These are phyloP conservation scores for Hibiscus mutabilis DNA, from an alignment of 345 rosid genomes.

Conservation along the genomic window DNA sequence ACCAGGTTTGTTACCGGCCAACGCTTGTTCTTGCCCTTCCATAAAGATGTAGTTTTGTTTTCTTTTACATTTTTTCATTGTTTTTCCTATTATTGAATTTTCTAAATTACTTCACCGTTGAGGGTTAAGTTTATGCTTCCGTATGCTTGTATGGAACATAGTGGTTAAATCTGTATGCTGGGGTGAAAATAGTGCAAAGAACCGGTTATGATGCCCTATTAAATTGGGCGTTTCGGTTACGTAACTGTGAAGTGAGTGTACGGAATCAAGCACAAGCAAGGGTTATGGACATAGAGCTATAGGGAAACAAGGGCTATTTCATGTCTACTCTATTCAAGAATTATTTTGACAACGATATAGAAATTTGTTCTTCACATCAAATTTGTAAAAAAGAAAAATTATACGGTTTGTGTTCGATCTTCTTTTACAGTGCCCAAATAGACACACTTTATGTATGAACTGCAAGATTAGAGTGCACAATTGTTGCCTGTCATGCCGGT, in stretches of 20 bases:
- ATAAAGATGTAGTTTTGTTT: neutral
- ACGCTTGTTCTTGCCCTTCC: neutral
- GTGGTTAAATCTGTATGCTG: neutral
- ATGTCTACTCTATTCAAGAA: no score
- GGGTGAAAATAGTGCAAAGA: neutral
- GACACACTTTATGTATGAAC: constrained; percentile 48
- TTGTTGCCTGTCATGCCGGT: constrained; percentile 48
- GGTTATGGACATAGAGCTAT: neutral
- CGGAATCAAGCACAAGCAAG: neutral
- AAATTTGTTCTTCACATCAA: neutral
- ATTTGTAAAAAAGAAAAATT: neutral
- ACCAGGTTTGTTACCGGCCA: no score
- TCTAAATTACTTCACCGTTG: neutral
- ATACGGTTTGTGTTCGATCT: neutral
- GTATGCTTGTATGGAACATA: neutral
- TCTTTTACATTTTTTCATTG: constrained; percentile 8
- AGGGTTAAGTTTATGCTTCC: neutral
- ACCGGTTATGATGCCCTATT: neutral
- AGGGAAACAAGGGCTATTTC: neutral
- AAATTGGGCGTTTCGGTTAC: neutral
- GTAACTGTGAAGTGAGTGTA: neutral
- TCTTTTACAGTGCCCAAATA: constrained; percentile 53
- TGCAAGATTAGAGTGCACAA: constrained; percentile 60
- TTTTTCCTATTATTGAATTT: neutral
- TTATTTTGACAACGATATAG: neutral